Evolutionary conservation across 306 rosid genomes (phyloP), one percentile per base, ranked within the genome.

Genomic region (Clitoria ternatea): DNA sequence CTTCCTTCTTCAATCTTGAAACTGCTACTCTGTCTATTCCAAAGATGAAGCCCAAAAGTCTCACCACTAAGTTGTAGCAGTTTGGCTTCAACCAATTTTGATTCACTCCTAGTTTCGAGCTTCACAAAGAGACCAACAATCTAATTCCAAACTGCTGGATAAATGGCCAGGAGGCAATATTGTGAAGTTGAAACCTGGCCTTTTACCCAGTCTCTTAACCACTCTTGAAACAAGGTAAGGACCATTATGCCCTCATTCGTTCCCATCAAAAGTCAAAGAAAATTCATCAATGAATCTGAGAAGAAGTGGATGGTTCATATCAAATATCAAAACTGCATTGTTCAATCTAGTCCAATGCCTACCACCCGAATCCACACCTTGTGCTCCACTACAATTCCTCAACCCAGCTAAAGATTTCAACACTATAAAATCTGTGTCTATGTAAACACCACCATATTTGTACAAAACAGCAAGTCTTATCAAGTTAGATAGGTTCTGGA

Each of bases 221-320:
- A 94, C 97, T 72, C 95, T 85, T 0, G 98, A 84, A 49, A 94
- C 95, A 66, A 94, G 52, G 77, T 89, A 89, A 1, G 99, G 97
- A 61, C 96, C 99, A 67, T 94, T 94, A 52, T 87, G 77, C 15
- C 97, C 98, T 97, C 96, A 89, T 70, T 36, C 84, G 47, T 73
- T 94, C 4, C 97, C 99, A 78, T 91, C 84, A 77, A 89, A 94
- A 66, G 88, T 86, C 23, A 50, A 61, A 0, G 90, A 81, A 78
- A 94, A 91, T 13, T 91, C 96, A 68, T 79, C 18, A 12, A 89
- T 89, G 81, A 94, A 94, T 22, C 69, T 83, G 8, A 60, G 52
- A 74, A 94, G 36, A 67, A 94, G 95, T 12, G 96, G 99, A 73
- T 94, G 97, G 2, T 87, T 86, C 81, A 54, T 70, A 35, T 94